Evolutionary conservation across 202 grass and related monocot genomes (phyloP), one percentile per base, ranked within the genome.

Genomic region (Schoenoplectus triqueter): DNA sequence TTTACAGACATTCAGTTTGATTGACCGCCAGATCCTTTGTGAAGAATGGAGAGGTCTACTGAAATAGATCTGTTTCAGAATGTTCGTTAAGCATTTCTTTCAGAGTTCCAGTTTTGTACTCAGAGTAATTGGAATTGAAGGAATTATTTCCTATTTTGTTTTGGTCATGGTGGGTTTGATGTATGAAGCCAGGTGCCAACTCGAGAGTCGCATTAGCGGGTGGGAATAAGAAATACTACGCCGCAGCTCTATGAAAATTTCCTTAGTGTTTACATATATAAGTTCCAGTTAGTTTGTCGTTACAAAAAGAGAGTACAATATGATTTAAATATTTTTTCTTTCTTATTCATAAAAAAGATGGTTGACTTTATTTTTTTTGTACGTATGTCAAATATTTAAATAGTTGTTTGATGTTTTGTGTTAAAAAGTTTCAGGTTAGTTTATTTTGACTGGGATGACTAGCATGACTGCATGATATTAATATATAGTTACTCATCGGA

Each of bases 1-100:
- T 20, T 89, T 92, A 98, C 6, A 98, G 15, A 71, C 92, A 98
- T 8, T 62, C 83, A 62, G 89, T 84, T 75, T 98, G 86, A 57
- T 90, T 92, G 9, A 64, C 59, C 42, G 91, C 95, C 20, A 88
- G 91, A 9, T 90, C 86, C 85, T 66, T 86, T 66, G 95, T 3
- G 4, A 0, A 0, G 2, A 55, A 47, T 13, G 48, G 31, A 31
- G 71, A 75, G 48, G 6, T 14, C 4, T 14, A 31, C 4, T 47
- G 68, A 54, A 31, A 31, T 31, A 31, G 31, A 31, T 31, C 31
- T 31, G 31, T 31, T 31, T 31, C 31, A 31, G 31, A 31, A 31
- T 31, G 31, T 31, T 31, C 31, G 31, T 31, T 31, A 1, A 31
- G 31, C 31, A 31, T 31, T 31, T 31, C 31, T 31, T 31, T 31